Evolutionary conservation across 2,329 filamentous ascomycete genomes (phyloP), one percentile per base, ranked within the genome.

Genomic region (Claviceps maximensis): DNA sequence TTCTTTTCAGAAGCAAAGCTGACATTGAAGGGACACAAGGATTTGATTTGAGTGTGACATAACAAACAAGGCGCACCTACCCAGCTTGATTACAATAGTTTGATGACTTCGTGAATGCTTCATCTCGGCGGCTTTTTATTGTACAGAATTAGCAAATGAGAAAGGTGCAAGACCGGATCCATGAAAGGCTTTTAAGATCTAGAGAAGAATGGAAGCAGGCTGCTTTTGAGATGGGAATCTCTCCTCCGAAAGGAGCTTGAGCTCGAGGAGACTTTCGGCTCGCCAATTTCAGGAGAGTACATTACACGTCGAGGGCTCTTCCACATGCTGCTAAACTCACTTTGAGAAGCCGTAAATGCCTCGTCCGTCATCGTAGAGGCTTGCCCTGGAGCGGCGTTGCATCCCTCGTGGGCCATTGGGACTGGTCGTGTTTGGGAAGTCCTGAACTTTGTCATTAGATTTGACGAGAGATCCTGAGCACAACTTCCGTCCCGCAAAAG

Each of bases 41-140:
- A 10, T n/a, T 45, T 33, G 19, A 13, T 3, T 36, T 45, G n/a
- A 19, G 25, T 6, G 15, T 29, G 38, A 15, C 7, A 42, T 5
- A 23, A 15, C 15, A 33, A 17, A 15, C 15, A 33, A 17, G 42
- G 40, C 45, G 50, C 15, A 56, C 77, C 67, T 77, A 93, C 88
- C 88, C 58, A 94, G 79, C 74, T 94, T 94, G 63, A 94, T 91
- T 61, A 94, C 87, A 58, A 93, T 80, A 52, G 66, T 69, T 58
- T 66, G 57, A 47, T 55, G 54, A 42, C 62, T 58, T 58, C 80
- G 84, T 52, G 71, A 69, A 44, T 70, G 73, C 73, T 82, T 87
- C 83, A 86, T 87, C 59, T 67, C 78, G 78, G 70, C 64, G 51
- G 65, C 56, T 57, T 55, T 62, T 60, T 63, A 66, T 54, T 51